Conservation (phyloP, 2,329 filamentous ascomycete genomes). For the Fusarium tupiense region DNA sequence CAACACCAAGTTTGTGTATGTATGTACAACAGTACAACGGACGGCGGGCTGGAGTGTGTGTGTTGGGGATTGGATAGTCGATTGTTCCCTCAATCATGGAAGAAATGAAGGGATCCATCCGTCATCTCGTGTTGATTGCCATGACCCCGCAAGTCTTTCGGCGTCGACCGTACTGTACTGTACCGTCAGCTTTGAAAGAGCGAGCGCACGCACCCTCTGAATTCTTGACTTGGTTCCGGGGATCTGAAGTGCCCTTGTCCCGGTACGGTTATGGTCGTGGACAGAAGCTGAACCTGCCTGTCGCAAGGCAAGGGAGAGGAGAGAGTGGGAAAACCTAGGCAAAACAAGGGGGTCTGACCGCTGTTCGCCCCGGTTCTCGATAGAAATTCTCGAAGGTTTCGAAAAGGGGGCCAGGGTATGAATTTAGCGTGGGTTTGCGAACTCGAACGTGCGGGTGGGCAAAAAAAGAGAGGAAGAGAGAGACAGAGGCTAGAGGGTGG, state of each 20-base stretch:
- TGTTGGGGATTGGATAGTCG: not conserved
- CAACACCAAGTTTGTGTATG: not conserved
- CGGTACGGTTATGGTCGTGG: slow-evolving; percentile 3
- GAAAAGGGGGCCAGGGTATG: slow-evolving; percentile 43
- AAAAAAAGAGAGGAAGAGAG: not conserved
- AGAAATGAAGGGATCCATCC: slow-evolving; percentile 45
- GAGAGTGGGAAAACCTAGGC: not conserved
- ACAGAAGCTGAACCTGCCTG: slow-evolving; percentile 31
- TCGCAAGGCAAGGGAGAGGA: slow-evolving; percentile 21
- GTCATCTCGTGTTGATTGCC: slow-evolving; percentile 46
- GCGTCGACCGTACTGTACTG: slow-evolving; percentile 42
- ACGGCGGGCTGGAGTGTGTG: slow-evolving; percentile 7
- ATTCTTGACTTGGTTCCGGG: slow-evolving; percentile 26
- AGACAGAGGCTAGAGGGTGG: not conserved
- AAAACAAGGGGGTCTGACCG: slow-evolving; percentile 42
- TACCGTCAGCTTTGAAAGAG: slow-evolving; percentile 24
- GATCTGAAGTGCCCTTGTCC: slow-evolving; percentile 30
- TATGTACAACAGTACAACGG: not conserved
- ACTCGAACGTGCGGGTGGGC: slow-evolving; percentile 33
- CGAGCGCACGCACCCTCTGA: slow-evolving; percentile 10
- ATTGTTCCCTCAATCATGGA: slow-evolving; percentile 12
- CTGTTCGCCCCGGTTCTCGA: slow-evolving; percentile 42
- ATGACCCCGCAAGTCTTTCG: slow-evolving; percentile 41
- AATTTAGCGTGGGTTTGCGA: slow-evolving; percentile 36
- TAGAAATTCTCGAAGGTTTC: slow-evolving; percentile 46